Evolutionary conservation across 352 stramenopile species (phyloP), one percentile per base, ranked within the genome.

Genomic region (Phytophthora quininea): DNA sequence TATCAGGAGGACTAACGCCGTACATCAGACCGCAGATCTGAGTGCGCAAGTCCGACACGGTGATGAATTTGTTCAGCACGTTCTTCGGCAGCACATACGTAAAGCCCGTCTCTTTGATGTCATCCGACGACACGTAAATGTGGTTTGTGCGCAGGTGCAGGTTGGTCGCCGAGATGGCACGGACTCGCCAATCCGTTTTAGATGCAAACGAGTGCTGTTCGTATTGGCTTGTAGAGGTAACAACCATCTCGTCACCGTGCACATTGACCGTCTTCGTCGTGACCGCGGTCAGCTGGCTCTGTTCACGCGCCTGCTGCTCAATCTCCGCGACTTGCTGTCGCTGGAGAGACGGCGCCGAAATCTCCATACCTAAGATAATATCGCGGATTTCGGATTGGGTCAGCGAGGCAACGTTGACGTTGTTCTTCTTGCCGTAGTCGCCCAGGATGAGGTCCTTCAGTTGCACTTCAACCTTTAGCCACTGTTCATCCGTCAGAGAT

Each of bases 401-500:
- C 62, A 99, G 82, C 54, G 97, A 99, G 15, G 96, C 97, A 8
- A 99, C 98, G 78, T 99, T 99, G 32, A 99, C 98, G 73, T 99
- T 99, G 82, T 99, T 99, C 77, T 99, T 99, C 82, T 99, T 99
- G 59, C 97, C 98, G 69, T 99, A 99, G 76, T 99, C 98, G 27
- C 92, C 97, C 50, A 99, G 79, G 61, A 99, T 99, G 35, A 99
- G 75, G 69, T 99, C 98, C 82, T 99, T 99, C 5, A 99, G 74
- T 47, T 97, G 89, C 63, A 99, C 97, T 88, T 99, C 98, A 4
- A 99, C 92, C 84, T 99, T 99, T 54, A 99, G 96, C 98, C 98
- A 99, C 77, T 99, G 96, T 65, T 99, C 97, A 79, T 99, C 98
- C 3, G 96, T 98, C 19, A 99, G 82, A 42, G 92, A 98, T 15